Evolutionary conservation across 73 alveolate genomes (phyloP), one percentile per base, ranked within the genome.

Genomic region (Symbiodinium pilosum): DNA sequence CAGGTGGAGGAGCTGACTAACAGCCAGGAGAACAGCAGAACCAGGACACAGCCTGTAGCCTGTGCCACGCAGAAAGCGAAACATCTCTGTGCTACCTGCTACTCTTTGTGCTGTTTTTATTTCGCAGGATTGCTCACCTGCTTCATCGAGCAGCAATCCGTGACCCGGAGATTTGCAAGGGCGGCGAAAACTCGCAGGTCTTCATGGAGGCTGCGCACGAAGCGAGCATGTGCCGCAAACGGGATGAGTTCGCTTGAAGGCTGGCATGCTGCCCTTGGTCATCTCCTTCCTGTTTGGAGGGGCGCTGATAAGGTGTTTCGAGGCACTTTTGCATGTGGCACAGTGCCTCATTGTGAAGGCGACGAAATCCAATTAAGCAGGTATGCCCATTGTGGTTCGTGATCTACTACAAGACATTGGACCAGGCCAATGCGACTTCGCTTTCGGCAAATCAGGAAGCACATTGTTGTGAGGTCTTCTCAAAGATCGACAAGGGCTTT

Each of bases 361-460:
- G 75, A 54, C 75, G 24, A 24, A 18, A 24, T 54, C n/a, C n/a
- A n/a, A n/a, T n/a, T n/a, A n/a, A n/a, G n/a, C n/a, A 83, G 89
- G 97, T 91, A n/a, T 91, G 97, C 75, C 97, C 97, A 30, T 64
- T 91, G 39, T 91, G 97, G 97, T 91, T 91, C 88, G 97, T 91
- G 87, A 56, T 91, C 81, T 91, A 69, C 97, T 71, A 69, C 88
- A 91, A 91, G 87, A 91, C 97, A 39, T 43, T 92, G 87, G 98
- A 92, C 56, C 98, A 92, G 91, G 89, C 59, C 11, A 24, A 40
- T 14, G 75, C 75, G 14, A 24, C 14, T 18, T 14, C 75, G 75
- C 24, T 14, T 14, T 14, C 24, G 75, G 14, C 75, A 18, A 14
- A 24, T 54, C n/a, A 24, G 75, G 75, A 68, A 12, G 83, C 12